phyloP scores from a whole-genome alignment of 495 filamentous ascomycete genomes.

The Penicillium verhagenii region DNA sequence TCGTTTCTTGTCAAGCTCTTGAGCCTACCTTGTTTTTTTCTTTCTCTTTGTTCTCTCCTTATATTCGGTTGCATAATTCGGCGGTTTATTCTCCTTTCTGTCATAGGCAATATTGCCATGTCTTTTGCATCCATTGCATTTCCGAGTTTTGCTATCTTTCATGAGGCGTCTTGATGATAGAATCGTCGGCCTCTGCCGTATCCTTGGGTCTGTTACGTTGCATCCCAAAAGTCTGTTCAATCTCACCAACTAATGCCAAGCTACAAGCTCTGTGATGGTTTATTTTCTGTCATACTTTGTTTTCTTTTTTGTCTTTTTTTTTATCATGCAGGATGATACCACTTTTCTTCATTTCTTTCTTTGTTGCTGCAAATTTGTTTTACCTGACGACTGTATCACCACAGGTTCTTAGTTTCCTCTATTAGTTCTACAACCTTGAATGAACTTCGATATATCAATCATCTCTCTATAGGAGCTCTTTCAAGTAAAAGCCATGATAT shows the following conservation, averaged over 20 bases:
- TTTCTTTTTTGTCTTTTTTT: slow-evolving; percentile 11
- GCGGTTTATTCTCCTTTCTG: slow-evolving; percentile 22
- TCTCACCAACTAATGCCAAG: slow-evolving; percentile 20
- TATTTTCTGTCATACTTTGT: slow-evolving; percentile 15
- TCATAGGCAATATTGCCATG: slow-evolving; percentile 16
- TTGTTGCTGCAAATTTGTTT: slow-evolving; percentile 26
- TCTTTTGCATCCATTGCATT: slow-evolving; percentile 25
- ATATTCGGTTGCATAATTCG: slow-evolving; percentile 29
- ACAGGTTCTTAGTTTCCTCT: slow-evolving; percentile 9
- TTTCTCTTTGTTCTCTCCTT: too few relatives aligned
- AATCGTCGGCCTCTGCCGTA: slow-evolving; percentile 21
- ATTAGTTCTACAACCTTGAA: slow-evolving; percentile 6
- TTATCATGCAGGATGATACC: slow-evolving; percentile 42
- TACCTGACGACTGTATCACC: slow-evolving; percentile 31
- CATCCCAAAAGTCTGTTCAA: slow-evolving; percentile 29
- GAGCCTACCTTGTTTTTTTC: slow-evolving; percentile 19
- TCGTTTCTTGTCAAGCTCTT: slow-evolving; percentile 24
- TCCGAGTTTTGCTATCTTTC: slow-evolving; percentile 8
- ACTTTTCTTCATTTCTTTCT: slow-evolving; percentile 25
- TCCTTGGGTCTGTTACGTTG: slow-evolving; percentile 27
- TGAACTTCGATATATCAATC: slow-evolving; percentile 4
- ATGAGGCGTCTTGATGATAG: slow-evolving; percentile 33
- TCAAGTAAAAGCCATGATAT: too few relatives aligned
- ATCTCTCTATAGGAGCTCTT: too few relatives aligned
- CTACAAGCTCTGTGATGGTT: slow-evolving; percentile 23